These are phyloP conservation scores for Lactarius sp. DNA, from an alignment of 768 basidiomycete genomes.

Conservation along the genomic window DNA sequence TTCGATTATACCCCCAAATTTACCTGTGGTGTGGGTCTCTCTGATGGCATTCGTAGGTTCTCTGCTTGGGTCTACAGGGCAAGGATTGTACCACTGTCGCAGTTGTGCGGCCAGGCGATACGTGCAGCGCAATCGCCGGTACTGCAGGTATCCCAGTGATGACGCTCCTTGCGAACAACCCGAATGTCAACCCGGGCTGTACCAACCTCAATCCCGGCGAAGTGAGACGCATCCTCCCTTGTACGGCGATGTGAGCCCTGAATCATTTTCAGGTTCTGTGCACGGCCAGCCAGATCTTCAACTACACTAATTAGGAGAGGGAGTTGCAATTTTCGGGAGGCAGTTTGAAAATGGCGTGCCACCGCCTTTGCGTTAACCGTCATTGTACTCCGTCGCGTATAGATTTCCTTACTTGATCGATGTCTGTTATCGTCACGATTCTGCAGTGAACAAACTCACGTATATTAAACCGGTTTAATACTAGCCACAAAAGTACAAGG, in stretches of 20 bases:
- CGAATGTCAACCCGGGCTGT: conserved; percentile 53
- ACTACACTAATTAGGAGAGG: no score
- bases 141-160: conserved; percentile 47
- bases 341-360: no score
- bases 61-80: conserved; percentile 55
- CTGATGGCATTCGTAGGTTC: background rate
- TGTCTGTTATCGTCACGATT: no score
- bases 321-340: no score
- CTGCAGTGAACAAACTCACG: background rate
- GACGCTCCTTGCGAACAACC: conserved; percentile 61
- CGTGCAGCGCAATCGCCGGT: conserved; percentile 44
- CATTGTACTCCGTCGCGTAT: background rate
- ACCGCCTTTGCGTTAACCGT: background rate
- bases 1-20: background rate
- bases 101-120: conserved; percentile 45
- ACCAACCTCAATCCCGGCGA: conserved; percentile 70
- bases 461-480: background rate
- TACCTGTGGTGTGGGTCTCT: no score
- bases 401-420: no score
- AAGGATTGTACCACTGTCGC: conserved; percentile 55
- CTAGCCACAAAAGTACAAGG: background rate
- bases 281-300: background rate
- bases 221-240: conserved; percentile 38
- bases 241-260: background rate
- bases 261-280: conserved; percentile 1